Evolutionary conservation across 257 asterid genomes (phyloP), one percentile per base, ranked within the genome.

Genomic region (Solanum arcanum): DNA sequence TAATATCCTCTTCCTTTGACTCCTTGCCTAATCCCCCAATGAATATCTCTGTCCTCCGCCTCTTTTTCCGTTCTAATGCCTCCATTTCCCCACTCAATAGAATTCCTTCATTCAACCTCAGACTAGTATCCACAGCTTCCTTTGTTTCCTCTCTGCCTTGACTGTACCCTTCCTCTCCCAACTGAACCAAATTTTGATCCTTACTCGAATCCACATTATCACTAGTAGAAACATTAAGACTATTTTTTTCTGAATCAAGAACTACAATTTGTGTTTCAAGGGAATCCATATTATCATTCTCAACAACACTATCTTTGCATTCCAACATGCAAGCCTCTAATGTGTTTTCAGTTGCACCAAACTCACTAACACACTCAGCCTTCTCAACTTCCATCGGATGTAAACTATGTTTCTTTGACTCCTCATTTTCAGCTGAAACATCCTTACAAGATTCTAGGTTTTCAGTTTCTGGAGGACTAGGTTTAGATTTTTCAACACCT

Each of bases 11-110:
- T 89, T 89, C 95, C 83, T 89, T 93, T 3, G 94, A 37, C 86
- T 88, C 89, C 89, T 90, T 90, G 87, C 90, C 92, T 91, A 95
- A 90, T 83, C 98, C 97, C 86, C 96, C 96, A 78, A 95, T 86
- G 88, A 93, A 95, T 80, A 94, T 88, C 91, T 94, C 94, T 7
- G 91, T 95, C 88, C 88, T 91, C 56, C 93, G 92, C 90, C 92
- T 89, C 91, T 86, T 93, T 86, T 78, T 90, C 83, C 95, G 88
- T 92, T 89, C 94, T 86, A 90, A 62, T 6, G 95, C 94, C 88
- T 93, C 95, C 91, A 91, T 70, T 88, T 92, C 96, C 78, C 89
- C 92, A 90, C 92, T 91, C 84, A 87, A 56, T 47, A 89, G 60
- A 60, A 85, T 84, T 86, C 90, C 88, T 41, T 88, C 92, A 86